A percentile compares a stretch with the other conserved stretches of the same genome.
Evolutionary conservation across 306 rosid species (phyloP).

Genomic region (Ochetophila trinervis): DNA sequence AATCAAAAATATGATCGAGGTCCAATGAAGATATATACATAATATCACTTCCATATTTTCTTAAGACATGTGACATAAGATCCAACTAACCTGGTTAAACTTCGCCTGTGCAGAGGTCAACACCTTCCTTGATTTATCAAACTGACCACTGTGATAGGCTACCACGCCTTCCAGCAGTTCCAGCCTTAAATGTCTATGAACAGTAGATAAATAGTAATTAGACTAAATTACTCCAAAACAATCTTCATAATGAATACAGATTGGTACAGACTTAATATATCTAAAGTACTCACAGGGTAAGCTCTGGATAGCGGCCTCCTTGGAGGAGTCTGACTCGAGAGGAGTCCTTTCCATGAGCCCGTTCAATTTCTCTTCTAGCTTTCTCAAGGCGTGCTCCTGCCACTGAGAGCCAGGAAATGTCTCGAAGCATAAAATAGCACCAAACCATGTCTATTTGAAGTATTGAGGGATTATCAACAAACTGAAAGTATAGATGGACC

Average conservation of each 20-base stretch:
- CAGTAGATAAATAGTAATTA: conserved; percentile 17
- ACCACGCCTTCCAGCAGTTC: conserved; percentile 95
- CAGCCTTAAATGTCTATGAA: conserved; percentile 67
- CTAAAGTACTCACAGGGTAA: conserved; percentile 67
- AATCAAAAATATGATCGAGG: conserved; percentile 2
- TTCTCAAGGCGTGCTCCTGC: conserved; percentile 78
- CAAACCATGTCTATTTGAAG: conserved; percentile 96
- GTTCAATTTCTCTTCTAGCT: conserved; percentile 74
- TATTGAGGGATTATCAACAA: conserved; percentile 84
- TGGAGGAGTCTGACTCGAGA: conserved; percentile 71
- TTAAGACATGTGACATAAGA: background rate
- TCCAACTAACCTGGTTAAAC: conserved; percentile 50
- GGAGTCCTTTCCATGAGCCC: conserved; percentile 82
- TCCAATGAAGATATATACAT: background rate
- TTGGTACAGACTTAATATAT: background rate
- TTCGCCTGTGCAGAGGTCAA: conserved; percentile 63
- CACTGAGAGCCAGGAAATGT: conserved; percentile 74
- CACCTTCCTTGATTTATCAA: conserved; percentile 58
- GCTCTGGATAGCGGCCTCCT: conserved; percentile 77
- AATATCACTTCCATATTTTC: background rate
- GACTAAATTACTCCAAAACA: background rate
- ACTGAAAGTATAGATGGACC: conserved; percentile 42
- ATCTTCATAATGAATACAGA: background rate
- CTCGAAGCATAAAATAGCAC: conserved; percentile 98
- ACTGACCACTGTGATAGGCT: conserved; percentile 74